Evolutionary conservation across 2,329 filamentous ascomycete species (phyloP), one percentile per base, ranked within the genome.

Genomic region (Pseudogymnoascus sp.): DNA sequence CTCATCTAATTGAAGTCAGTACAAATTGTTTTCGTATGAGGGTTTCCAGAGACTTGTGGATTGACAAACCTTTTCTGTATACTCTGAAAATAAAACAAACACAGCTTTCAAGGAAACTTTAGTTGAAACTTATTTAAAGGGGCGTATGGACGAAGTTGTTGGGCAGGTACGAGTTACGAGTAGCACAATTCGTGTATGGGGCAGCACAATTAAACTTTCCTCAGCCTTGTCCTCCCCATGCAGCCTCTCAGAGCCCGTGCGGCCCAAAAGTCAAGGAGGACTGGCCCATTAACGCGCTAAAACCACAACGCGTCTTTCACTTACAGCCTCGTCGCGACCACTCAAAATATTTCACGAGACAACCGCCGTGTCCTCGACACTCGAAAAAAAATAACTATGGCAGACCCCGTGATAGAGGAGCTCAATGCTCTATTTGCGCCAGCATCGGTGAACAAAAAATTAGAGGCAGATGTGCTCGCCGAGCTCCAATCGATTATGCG

Each of bases 401-500:
- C 65, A 23, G 69, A 69, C 31, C 64, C 60, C 6, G 59, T 50
- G 12, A 66, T 67, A 37, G 44, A 59, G 4, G 69, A 71, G 62
- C 66, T 72, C 14, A 69, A 69, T 64, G 67, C 69, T 60, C 67
- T 68, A 14, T 73, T 74, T 64, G 65, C 67, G 5, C 59, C 68
- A 33, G 65, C 67, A 10, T 47, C 21, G 14, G 67, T 64, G 12
- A 63, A 65, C 18, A 62, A 62, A 11, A 63, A 66, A 14, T 80
- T 97, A 5, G 84, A 91, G 66, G 79, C 86, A 67, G 93, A 97
- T 74, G 84, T 97, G 63, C 78, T 91, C 67, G 79, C 82, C 62
- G 92, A 97, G 77, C 80, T 99, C 68, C 83, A 89, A 73, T 95
- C 91, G 64, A 95, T 96, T 73, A 83, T 94, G 77, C 86, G 88